These are phyloP conservation scores for Tetrahymena borealis DNA, from an alignment of 73 alveolate genomes.

Conservation along the genomic window DNA sequence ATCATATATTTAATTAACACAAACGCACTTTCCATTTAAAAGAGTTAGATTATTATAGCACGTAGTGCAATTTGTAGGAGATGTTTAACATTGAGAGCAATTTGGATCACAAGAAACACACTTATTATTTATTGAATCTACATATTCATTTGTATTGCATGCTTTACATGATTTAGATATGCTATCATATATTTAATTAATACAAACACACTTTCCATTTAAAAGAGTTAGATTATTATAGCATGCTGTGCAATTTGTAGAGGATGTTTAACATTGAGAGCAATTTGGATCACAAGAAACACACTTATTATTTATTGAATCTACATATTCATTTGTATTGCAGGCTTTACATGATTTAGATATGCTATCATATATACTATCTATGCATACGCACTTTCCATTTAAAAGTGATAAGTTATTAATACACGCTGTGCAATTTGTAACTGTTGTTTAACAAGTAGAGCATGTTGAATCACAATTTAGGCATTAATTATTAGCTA, in stretches of 20 bases:
- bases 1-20: neutral
- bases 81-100: too few relatives aligned
- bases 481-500: neutral
- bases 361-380: neutral
- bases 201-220: too few relatives aligned
- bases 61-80: neutral
- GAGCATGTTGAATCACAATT: neutral
- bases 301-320: neutral
- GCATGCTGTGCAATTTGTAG: neutral
- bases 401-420: neutral
- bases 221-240: neutral
- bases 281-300: neutral
- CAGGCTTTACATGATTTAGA: neutral
- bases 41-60: too few relatives aligned
- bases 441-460: neutral
- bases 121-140: too few relatives aligned
- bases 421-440: neutral
- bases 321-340: neutral
- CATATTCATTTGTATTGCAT: too few relatives aligned
- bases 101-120: too few relatives aligned
- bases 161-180: too few relatives aligned
- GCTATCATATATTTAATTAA: too few relatives aligned
- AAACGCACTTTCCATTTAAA: neutral
- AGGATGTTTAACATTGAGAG: neutral
- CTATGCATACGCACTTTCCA: neutral